Evolutionary conservation across 2,329 filamentous ascomycete species (phyloP).

Genomic region (Macrophomina phaseolina): DNA sequence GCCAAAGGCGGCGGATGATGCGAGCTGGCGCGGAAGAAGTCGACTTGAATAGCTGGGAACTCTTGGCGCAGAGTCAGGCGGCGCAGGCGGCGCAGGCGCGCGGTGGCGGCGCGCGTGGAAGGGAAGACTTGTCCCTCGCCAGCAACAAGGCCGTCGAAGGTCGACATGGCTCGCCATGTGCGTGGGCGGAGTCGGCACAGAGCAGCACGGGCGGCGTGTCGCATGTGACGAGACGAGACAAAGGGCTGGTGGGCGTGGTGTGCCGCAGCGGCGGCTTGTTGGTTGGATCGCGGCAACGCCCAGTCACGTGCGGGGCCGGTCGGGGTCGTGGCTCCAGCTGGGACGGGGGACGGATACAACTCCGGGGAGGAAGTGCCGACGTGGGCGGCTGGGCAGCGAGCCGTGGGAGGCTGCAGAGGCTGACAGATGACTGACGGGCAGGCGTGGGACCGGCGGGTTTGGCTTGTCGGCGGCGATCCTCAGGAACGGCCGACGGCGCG

Average conservation of each 20-base stretch:
- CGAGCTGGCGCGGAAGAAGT: slow-evolving; percentile 73
- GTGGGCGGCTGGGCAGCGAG: background rate
- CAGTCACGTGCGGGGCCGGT: slow-evolving; percentile 12
- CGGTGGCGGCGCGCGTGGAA: slow-evolving; percentile 10
- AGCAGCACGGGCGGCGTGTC: slow-evolving; percentile 16
- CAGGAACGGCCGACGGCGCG: slow-evolving; percentile 8
- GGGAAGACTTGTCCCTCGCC: slow-evolving; percentile 37
- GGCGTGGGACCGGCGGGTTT: slow-evolving; percentile 14
- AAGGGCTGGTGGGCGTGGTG: background rate
- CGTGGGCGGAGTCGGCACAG: background rate
- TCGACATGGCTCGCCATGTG: slow-evolving; percentile 65
- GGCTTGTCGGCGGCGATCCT: slow-evolving; percentile 6
- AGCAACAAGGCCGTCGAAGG: slow-evolving; percentile 71
- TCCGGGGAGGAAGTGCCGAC: slow-evolving; percentile 4
- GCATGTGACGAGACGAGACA: slow-evolving; percentile 23
- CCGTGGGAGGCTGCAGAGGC: background rate
- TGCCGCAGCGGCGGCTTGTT: background rate
- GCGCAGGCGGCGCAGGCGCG: background rate
- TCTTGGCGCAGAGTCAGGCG: slow-evolving; percentile 52
- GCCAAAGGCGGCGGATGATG: slow-evolving; percentile 69
- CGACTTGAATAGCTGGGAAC: slow-evolving; percentile 81
- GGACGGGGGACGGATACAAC: background rate
- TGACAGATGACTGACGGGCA: background rate
- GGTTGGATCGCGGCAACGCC: slow-evolving; percentile 8
- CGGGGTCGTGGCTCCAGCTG: background rate